Evolutionary conservation across 1,284 basidiomycete species (phyloP), one percentile per base, ranked within the genome.

Genomic region (Ustilago xerochloae): DNA sequence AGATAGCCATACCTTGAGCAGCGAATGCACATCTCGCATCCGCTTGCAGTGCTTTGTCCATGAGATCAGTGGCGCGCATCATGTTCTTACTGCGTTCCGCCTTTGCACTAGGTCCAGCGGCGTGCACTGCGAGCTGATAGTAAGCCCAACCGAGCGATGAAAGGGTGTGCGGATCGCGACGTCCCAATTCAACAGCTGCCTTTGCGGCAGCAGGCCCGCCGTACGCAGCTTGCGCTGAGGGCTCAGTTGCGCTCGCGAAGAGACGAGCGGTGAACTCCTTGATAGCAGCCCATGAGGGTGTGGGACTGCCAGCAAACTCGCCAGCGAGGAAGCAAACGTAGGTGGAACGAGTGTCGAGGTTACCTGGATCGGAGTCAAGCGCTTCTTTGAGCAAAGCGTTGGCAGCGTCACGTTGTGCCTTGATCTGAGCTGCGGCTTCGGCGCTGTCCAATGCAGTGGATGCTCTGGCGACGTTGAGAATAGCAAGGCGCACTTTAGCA

Each of bases 271-370:
- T 73, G 28, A 76, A 70, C 22, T 83, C 82, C 69, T 83, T 83
- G 71, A 84, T 77, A 16, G 68, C 73, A 13, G 36, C 63, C 82
- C 82, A 84, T 18, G 73, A 62, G 4, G 79, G 56, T 12, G 65
- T 65, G n/a, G 78, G 80, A 43, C 69, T 77, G 29, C 75, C 78
- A 1, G 80, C 70, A 30, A 83, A 73, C 61, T 77, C 78, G 43
- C 81, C 82, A 8, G 81, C 78, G 3, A 83, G 72, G 78, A 84
- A 84, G 58, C 77, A 78, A 32, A 81, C 77, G 66, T 82, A 84
- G 24, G 75, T 68, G 22, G 76, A 63, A 24, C 82, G 79, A 24
- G 79, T 80, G 45, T 82, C 80, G 41, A 83, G 68, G 52, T 83
- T 78, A 33, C 67, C 70, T 22, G 80, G 77, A 33, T 83, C 80